phyloP scores from a whole-genome alignment of 352 stramenopile species.

The Pythium guiyangense region DNA sequence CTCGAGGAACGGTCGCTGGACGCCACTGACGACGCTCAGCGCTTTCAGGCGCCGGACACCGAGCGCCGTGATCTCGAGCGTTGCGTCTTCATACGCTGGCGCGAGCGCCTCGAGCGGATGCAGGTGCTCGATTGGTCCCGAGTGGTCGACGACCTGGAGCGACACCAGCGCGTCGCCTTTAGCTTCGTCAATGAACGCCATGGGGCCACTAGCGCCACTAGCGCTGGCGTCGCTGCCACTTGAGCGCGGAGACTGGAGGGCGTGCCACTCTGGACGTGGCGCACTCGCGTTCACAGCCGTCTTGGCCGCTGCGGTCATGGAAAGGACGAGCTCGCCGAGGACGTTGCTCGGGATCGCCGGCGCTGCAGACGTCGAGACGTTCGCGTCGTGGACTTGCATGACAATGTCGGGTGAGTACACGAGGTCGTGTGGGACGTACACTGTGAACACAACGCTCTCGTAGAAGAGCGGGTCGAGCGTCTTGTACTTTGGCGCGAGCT shows the following conservation, averaged over 20 bases:
- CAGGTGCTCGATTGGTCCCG: constrained; percentile 23
- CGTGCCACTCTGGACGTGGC: constrained; percentile 48
- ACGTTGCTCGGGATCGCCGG: constrained; percentile 7
- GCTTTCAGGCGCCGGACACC: constrained; percentile 68
- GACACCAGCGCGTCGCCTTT: constrained; percentile 53
- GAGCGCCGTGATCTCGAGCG: constrained; percentile 59
- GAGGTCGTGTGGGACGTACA: constrained; percentile 41
- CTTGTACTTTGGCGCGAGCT: constrained; percentile 36
- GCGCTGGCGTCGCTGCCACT: constrained; percentile 9
- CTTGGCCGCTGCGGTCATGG: constrained; percentile 39
- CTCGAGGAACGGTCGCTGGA: constrained; percentile 59
- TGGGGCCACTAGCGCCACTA: background rate
- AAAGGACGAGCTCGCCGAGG: constrained; percentile 43
- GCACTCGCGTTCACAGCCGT: constrained; percentile 35
- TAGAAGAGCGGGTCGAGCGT: constrained; percentile 82
- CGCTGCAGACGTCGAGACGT: constrained; percentile 22
- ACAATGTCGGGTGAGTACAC: constrained; percentile 67
- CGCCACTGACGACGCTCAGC: constrained; percentile 30
- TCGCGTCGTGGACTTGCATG: constrained; percentile 62
- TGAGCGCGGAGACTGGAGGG: constrained; percentile 18
- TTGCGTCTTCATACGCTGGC: constrained; percentile 49
- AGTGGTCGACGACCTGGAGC: constrained; percentile 60
- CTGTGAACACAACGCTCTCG: constrained; percentile 63
- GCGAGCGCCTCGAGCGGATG: constrained; percentile 24
- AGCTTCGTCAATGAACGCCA: constrained; percentile 22